Evolutionary conservation across 2,329 filamentous ascomycete species (phyloP).

Genomic region (Metarhizium sp.): DNA sequence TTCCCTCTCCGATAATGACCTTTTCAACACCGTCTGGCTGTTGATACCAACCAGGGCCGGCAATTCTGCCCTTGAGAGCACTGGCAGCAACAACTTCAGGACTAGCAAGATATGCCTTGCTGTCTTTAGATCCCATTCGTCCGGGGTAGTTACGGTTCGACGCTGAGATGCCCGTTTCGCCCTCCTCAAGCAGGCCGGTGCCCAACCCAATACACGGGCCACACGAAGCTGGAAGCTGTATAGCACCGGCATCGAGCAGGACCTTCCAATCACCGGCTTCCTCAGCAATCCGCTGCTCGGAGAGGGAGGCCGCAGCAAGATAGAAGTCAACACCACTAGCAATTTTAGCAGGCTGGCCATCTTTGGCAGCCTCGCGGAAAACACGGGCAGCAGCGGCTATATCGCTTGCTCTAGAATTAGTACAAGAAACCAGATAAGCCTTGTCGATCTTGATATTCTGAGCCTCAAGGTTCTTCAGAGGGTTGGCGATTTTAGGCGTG

Average conservation of each 20-base stretch:
- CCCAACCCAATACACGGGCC: slow-evolving; percentile 82
- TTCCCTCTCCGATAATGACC: slow-evolving; percentile 63
- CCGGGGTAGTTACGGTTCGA: slow-evolving; percentile 87
- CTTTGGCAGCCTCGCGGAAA: slow-evolving; percentile 59
- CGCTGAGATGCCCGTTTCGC: slow-evolving; percentile 76
- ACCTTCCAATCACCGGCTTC: slow-evolving; percentile 78
- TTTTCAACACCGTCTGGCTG: slow-evolving; percentile 58
- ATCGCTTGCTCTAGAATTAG: slow-evolving; percentile 75
- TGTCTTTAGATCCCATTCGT: neutral
- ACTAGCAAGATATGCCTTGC: slow-evolving; percentile 47
- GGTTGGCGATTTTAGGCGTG: slow-evolving; percentile 79
- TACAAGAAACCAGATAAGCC: slow-evolving; percentile 84
- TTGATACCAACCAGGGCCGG: slow-evolving; percentile 47
- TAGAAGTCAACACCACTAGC: slow-evolving; percentile 75
- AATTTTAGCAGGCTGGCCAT: slow-evolving; percentile 49
- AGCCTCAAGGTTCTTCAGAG: slow-evolving; percentile 55
- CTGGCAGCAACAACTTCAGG: slow-evolving; percentile 90
- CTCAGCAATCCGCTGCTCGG: slow-evolving; percentile 70
- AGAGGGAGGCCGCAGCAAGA: slow-evolving; percentile 74
- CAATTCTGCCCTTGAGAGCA: slow-evolving; percentile 40
- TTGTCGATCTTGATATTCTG: slow-evolving; percentile 59
- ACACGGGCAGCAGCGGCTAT: slow-evolving; percentile 43
- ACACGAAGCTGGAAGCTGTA: slow-evolving; percentile 53
- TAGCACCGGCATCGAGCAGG: slow-evolving; percentile 54
- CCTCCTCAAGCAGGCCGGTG: slow-evolving; percentile 57